Conservation (phyloP, 192 early-diverging fungal genomes). For the Backusella mclennaniae region DNA sequence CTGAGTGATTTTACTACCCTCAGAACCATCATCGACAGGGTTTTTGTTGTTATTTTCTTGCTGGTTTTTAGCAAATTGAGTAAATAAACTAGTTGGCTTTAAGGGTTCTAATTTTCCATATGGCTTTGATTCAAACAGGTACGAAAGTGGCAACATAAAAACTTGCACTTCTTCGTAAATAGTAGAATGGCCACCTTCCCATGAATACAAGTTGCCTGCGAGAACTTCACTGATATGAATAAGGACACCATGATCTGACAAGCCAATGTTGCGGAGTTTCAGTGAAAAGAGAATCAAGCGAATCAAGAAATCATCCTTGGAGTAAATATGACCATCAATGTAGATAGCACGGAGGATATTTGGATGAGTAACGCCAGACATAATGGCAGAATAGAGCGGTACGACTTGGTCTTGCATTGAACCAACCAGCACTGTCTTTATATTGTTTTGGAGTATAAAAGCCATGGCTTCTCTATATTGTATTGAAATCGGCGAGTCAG, state of each 20-base stretch:
- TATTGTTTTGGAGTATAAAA: conserved; percentile 63
- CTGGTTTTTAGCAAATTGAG: neutral
- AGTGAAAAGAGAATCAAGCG: conserved; percentile 86
- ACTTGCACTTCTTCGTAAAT: conserved; percentile 90
- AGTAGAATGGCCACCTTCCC: conserved; percentile 89
- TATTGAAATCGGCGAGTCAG: conserved; percentile 62
- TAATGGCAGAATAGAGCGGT: conserved; percentile 78
- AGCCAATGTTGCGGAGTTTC: conserved; percentile 81
- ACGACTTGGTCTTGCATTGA: conserved; percentile 97
- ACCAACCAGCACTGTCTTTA: conserved; percentile 76
- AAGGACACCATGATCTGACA: conserved; percentile 84
- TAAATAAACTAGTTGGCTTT: neutral
- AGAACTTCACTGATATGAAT: conserved; percentile 85
- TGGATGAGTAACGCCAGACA: conserved; percentile 68
- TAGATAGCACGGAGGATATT: conserved; percentile 90
- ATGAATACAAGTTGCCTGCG: conserved; percentile 83
- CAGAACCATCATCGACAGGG: too few relatives aligned
- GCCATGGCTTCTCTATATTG: conserved; percentile 71
- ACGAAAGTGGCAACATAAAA: conserved; percentile 62
- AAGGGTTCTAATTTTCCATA: conserved; percentile 18
- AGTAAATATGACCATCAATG: conserved; percentile 82
- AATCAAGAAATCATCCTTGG: conserved; percentile 80
- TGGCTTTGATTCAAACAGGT: conserved; percentile 50
- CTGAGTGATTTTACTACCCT: too few relatives aligned
- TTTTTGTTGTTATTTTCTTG: neutral